phyloP scores from a whole-genome alignment of 306 rosid species.

The Aeschynomene evenia region DNA sequence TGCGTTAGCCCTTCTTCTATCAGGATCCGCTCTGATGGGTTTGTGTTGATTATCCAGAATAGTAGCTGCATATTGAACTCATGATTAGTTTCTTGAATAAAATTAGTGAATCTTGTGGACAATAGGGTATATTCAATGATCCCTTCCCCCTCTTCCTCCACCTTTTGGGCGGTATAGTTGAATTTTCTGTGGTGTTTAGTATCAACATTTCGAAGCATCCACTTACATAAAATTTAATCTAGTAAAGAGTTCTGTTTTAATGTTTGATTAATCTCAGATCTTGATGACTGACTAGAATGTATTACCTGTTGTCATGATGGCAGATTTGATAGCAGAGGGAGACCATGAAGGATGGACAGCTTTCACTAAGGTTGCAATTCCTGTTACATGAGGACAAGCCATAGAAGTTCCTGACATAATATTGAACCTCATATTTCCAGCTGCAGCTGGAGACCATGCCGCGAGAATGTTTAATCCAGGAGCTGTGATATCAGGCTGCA shows the following conservation, averaged over 20 bases:
- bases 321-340: conserved; percentile 69
- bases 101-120: not conserved
- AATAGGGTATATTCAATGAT: not conserved
- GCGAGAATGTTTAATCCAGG: conserved; percentile 84
- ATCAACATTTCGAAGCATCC: not conserved
- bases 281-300: not conserved
- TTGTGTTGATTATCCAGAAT: conserved; percentile 56
- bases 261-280: not conserved
- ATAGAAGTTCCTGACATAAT: conserved; percentile 77
- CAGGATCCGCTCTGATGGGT: conserved; percentile 62
- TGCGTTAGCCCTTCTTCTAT: conserved; percentile 56
- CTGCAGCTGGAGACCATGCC: conserved; percentile 79
- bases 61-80: conserved; percentile 57
- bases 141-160: not conserved
- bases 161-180: not conserved
- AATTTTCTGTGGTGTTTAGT: not conserved
- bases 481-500: conserved; percentile 76
- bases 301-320: conserved; percentile 85
- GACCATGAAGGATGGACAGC: conserved; percentile 79
- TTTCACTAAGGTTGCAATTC: conserved; percentile 73
- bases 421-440: conserved; percentile 49
- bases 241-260: not conserved
- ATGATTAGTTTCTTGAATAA: conserved; percentile 28
- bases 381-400: conserved; percentile 90
- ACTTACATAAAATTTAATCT: not conserved